phyloP scores from a whole-genome alignment of 2,329 filamentous ascomycete genomes.

The Madurella mycetomatis region DNA sequence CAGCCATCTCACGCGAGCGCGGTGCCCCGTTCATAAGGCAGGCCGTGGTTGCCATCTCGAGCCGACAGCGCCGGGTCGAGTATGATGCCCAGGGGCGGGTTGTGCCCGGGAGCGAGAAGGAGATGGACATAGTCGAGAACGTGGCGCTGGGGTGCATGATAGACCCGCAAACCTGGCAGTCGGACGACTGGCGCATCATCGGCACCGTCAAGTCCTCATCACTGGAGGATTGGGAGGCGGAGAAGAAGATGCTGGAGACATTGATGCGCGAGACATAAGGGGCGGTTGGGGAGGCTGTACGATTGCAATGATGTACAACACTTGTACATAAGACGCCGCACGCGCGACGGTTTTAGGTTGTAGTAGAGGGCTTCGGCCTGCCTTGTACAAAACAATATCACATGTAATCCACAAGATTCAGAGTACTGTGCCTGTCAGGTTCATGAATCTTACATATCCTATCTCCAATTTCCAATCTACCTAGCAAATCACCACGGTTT shows the following conservation, averaged over 20 bases:
- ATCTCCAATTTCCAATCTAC: no score
- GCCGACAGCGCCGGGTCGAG: conserved; percentile 50
- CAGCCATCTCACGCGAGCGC: conserved; percentile 41
- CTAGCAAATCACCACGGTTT: no score
- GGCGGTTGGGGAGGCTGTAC: not conserved
- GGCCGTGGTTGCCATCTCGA: conserved; percentile 57
- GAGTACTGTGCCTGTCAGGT: no score
- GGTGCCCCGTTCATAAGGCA: conserved; percentile 44
- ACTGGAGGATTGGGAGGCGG: conserved; percentile 37
- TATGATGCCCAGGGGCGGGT: conserved; percentile 32
- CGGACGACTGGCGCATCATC: conserved; percentile 59
- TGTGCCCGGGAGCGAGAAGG: conserved; percentile 45
- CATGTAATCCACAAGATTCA: no score
- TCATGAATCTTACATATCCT: no score
- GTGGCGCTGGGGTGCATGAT: conserved; percentile 54
- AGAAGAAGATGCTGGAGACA: conserved; percentile 34
- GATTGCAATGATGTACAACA: not conserved
- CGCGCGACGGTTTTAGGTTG: not conserved
- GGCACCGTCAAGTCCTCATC: conserved; percentile 56
- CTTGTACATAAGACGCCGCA: not conserved
- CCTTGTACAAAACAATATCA: no score
- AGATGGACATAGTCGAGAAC: conserved; percentile 58
- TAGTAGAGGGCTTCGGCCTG: no score
- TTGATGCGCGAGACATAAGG: conserved; percentile 15
- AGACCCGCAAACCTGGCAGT: conserved; percentile 43